Percentiles rank a stretch among this genome's conserved stretches.
phyloP scores from a whole-genome alignment of 177 flowering plant genomes.

The Tripterygium wilfordii region DNA sequence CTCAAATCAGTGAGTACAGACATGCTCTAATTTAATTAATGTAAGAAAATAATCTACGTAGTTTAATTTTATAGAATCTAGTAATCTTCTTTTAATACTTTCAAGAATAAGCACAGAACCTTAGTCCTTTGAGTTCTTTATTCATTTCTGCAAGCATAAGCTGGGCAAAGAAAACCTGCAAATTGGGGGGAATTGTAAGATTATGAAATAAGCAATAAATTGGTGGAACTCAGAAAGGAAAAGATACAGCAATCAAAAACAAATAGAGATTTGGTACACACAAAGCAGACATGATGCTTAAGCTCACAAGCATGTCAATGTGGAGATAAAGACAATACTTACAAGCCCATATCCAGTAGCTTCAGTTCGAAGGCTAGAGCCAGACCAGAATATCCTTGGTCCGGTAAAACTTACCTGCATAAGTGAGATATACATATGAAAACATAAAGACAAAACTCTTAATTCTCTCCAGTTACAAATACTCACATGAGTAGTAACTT shows the following conservation, averaged over 20 bases:
- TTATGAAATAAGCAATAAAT: no score
- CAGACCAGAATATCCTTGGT: conserved; percentile 91
- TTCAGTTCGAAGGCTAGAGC: conserved; percentile 96
- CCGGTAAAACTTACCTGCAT: conserved; percentile 99
- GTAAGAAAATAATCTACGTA: no score
- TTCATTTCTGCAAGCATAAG: conserved; percentile 91
- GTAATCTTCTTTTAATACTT: no score
- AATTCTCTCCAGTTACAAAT: conserved; percentile 1
- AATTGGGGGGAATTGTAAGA: not conserved
- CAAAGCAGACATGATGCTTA: no score
- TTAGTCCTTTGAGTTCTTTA: conserved; percentile 93
- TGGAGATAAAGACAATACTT: conserved; percentile 15
- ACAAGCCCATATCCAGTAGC: conserved; percentile 99
- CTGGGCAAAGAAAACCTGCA: conserved; percentile 95
- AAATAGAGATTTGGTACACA: no score
- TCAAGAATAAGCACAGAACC: conserved; percentile 31
- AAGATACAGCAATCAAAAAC: no score
- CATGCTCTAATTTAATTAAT: no score
- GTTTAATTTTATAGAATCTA: no score
- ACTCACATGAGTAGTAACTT: not conserved
- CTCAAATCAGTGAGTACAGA: no score
- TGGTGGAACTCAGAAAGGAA: no score
- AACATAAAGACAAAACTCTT: conserved; percentile 8
- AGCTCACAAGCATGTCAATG: no score
- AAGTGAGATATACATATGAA: conserved; percentile 26